phyloP scores from a whole-genome alignment of 164 flowering plant species.

The Vitis rotundifolia region DNA sequence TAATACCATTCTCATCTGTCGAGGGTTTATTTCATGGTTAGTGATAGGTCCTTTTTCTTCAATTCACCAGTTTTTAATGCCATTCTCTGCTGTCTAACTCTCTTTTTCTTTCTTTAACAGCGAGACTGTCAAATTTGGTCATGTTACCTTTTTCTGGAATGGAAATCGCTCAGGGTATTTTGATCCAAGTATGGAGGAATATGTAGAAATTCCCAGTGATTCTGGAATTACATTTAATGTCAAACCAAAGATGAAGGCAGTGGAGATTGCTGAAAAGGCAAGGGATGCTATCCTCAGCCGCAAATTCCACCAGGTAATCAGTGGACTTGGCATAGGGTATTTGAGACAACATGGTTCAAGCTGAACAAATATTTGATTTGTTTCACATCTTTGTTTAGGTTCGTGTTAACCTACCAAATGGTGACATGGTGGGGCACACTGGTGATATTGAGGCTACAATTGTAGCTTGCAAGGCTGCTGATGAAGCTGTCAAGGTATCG shows the following conservation, averaged over 20 bases:
- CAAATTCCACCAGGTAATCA: constrained; percentile 80
- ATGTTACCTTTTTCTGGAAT: constrained; percentile 99
- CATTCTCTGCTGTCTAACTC: no score
- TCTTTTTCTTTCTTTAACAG: constrained; percentile 32
- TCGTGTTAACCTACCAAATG: constrained; percentile 72
- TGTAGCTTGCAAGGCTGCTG: constrained; percentile 96
- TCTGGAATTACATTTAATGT: constrained; percentile 89
- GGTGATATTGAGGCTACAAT: constrained; percentile 91
- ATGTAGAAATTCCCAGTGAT: constrained; percentile 98
- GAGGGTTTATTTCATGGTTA: background rate
- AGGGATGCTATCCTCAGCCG: constrained; percentile 90
- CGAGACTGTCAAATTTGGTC: constrained; percentile 98
- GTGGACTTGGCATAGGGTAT: background rate
- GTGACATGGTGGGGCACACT: constrained; percentile 94
- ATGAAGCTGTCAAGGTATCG: constrained; percentile 89
- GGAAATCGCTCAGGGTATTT: constrained; percentile 97
- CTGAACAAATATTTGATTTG: background rate
- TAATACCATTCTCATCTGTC: no score
- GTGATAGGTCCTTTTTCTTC: background rate
- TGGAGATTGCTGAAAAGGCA: constrained; percentile 91
- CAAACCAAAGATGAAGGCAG: constrained; percentile 92
- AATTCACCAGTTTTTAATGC: background rate
- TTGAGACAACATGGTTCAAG: background rate
- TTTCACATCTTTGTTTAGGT: constrained; percentile 37
- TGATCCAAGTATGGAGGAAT: constrained; percentile 76